Base-by-base conservation (phyloP, 1,284 basidiomycete genomes). In the Rhodotorula sp. region DNA sequence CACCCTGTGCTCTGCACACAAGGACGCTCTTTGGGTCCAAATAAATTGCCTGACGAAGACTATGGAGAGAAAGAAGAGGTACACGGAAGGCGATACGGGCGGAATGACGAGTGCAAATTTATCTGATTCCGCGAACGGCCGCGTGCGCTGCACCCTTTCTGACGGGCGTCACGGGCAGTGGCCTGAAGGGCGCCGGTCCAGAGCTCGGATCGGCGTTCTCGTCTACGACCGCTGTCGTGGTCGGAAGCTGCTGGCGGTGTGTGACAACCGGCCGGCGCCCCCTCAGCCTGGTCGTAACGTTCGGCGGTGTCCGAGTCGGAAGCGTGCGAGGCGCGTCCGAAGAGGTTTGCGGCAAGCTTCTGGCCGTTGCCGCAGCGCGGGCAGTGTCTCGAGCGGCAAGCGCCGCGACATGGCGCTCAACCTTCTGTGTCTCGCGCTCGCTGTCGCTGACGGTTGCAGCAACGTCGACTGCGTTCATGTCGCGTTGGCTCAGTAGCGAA, bases 401-500 rank as follows among this genome's bases (percentile, higher is more conserved):
- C 1, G 57, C 57, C n/a, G 34, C 44, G 13, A 3, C 23, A 7
- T 17, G 42, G 4, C 16, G 57, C n/a, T 23, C 23, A 7, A 45
- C 21, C 42, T 58, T 45, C 21, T 25, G 44, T n/a, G 25, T 16
- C 57, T 58, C 44, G n/a, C 44, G 57, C 14, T 25, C n/a, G 44
- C n/a, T 44, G 23, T 16, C 25, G 14, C 27, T n/a, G n/a, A 25
- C 42, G 8, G 44, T 17, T 7, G 57, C 25, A 12, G 23, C 13
- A 16, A 27, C 5, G 5, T 7, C 27, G 27, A 23, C 14, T 8
- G n/a, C n/a, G 56, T 64, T 67, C 27, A 25, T 4, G 58, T 68
- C 67, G 9, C 72, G 66, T 25, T 64, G 57, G n/a, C 42, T 49
- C 64, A 74, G 69, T 27, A 68, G 64, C 1, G 67, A 61, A 53